A percentile compares a stretch with the other conserved stretches of the same genome.
Evolutionary conservation across 176 grass and related monocot genomes (phyloP).

Genomic region (Rhynchospora pubera): DNA sequence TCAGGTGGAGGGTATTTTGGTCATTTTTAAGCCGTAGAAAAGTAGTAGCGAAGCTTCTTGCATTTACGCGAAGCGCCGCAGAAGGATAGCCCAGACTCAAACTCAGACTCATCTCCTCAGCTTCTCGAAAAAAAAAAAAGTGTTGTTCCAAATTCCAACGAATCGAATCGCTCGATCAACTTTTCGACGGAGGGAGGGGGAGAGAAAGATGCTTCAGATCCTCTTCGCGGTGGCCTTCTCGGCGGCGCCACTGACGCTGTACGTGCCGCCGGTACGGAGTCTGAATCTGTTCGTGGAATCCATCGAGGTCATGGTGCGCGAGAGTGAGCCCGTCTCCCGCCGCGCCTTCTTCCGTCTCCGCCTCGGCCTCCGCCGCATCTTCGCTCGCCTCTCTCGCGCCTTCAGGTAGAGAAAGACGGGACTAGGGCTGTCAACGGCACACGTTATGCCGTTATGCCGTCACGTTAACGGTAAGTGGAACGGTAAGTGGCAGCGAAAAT

Average conservation of each 20-base stretch:
- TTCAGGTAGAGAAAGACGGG: constrained; percentile 39
- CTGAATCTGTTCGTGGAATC: constrained; percentile 79
- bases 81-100: neutral
- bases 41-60: neutral
- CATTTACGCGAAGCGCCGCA: no score
- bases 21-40: no score
- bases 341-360: constrained; percentile 45
- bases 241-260: constrained; percentile 87
- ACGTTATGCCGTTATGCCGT: no score
- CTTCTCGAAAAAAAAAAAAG: neutral
- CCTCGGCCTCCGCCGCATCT: constrained; percentile 49
- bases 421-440: no score
- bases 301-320: constrained; percentile 46
- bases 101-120: neutral
- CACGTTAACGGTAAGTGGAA: no score
- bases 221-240: constrained; percentile 76
- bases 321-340: constrained; percentile 51
- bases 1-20: no score
- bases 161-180: neutral
- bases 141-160: neutral
- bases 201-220: constrained; percentile 72
- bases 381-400: constrained; percentile 34
- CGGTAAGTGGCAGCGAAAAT: no score
- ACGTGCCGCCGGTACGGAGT: constrained; percentile 77
- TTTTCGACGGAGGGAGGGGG: neutral